Base-by-base conservation (phyloP, 192 early-diverging fungal genomes). In the Coemansia sp. region DNA sequence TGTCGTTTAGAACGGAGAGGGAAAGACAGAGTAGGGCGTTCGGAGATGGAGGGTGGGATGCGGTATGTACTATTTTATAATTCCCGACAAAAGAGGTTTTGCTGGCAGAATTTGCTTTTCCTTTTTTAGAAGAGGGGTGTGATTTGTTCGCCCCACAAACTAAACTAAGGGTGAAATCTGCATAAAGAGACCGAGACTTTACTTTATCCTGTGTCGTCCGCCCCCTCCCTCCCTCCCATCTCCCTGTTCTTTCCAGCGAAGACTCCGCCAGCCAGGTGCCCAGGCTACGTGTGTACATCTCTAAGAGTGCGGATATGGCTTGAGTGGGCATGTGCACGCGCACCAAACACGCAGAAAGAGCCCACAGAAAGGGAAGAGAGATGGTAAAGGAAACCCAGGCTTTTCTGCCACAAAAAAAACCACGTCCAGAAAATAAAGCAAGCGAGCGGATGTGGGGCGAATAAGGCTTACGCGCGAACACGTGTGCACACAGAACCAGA, bases 401-500 rank as follows among this genome's bases (percentile, higher is more conserved):
- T 45, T 45, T 45, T 45, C 42, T 13, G 15, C 42, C 42, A 45
- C 14, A 45, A 0, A 8, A 8, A 11, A 13, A 1, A 40, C 5
- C 38, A 2, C 38, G 11, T 13, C 38, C 38, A 40, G 38, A 45
- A 45, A 13, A 45, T n/a, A 45, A 5, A 45, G 15, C 15, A 45
- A 13, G 14, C 1, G 14, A 13, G 9, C 15, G 17, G 13, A 45
- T 45, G 13, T 7, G 42, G 42, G 42, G 9, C 15, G 17, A 45
- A 45, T 45, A 45, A 45, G 42, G 42, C 42, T 45, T 45, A 17
- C 38, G 42, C 14, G 15, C 10, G 15, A 45, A 17, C 42, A 52
- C 23, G 49, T 52, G 22, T 14, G 10, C 49, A 52, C 49, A 52
- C 23, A 20, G 49, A 52, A 52, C 49, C 49, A 52, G 49, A 52